These are phyloP conservation scores for Sphenostylis stenocarpa DNA, from an alignment of 306 rosid genomes.

Conservation along the genomic window DNA sequence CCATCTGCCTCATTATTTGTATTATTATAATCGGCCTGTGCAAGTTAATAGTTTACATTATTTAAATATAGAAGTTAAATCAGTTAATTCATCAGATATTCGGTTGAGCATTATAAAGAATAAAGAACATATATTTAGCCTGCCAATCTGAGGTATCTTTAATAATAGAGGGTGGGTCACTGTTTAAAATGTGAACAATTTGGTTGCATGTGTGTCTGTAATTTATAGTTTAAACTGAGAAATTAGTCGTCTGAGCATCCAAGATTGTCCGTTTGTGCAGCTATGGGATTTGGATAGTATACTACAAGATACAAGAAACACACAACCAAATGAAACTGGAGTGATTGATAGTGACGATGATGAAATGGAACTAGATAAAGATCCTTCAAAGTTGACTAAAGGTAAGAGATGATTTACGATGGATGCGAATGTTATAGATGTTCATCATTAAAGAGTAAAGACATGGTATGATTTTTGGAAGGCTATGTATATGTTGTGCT, in stretches of 20 bases:
- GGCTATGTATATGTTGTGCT: background rate
- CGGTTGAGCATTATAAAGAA: background rate
- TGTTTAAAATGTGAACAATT: slow-evolving; percentile 9
- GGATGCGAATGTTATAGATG: background rate
- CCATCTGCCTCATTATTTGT: background rate
- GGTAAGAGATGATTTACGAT: slow-evolving; percentile 37
- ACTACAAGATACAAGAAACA: slow-evolving; percentile 48
- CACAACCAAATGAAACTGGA: slow-evolving; percentile 36
- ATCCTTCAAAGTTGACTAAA: slow-evolving; percentile 38
- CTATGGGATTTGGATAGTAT: slow-evolving; percentile 75
- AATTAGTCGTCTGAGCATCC: slow-evolving; percentile 1
- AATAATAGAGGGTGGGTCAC: background rate
- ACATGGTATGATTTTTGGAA: slow-evolving; percentile 4
- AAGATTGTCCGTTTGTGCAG: slow-evolving; percentile 38
- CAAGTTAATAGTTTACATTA: background rate
- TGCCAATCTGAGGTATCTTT: background rate
- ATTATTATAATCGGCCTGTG: background rate
- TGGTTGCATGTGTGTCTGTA: background rate
- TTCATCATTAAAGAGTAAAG: background rate
- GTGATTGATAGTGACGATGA: slow-evolving; percentile 43
- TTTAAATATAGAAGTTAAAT: background rate
- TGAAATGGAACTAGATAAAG: slow-evolving; percentile 62
- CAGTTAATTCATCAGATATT: background rate
- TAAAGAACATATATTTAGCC: background rate
- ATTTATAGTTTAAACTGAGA: background rate